A percentile compares a stretch with the other conserved stretches of the same genome.
Evolutionary conservation across 2,329 filamentous ascomycete genomes (phyloP).

Genomic region (Aspergillus versicolor): DNA sequence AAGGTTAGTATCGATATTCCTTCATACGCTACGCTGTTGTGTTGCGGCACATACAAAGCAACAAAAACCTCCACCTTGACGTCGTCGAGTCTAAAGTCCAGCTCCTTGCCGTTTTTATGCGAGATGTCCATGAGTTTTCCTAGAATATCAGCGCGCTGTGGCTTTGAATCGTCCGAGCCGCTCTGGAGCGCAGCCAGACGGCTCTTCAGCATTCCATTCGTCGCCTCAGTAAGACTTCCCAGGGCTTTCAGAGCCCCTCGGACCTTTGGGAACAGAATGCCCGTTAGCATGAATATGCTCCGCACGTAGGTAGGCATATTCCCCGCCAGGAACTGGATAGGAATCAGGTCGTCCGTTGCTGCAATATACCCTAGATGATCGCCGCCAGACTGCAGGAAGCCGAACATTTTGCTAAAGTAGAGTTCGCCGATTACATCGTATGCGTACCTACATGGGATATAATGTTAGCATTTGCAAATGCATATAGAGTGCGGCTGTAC

Average conservation of each 20-base stretch:
- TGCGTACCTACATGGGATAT: slow-evolving; percentile 30
- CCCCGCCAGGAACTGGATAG: slow-evolving; percentile 28
- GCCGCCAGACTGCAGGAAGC: slow-evolving; percentile 40
- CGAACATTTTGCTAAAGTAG: slow-evolving; percentile 43
- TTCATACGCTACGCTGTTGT: no score
- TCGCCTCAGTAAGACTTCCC: slow-evolving; percentile 24
- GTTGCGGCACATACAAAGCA: slow-evolving; percentile 26
- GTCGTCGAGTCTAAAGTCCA: slow-evolving; percentile 31
- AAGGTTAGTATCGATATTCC: no score
- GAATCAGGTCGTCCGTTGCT: slow-evolving; percentile 36
- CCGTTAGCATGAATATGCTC: slow-evolving; percentile 27
- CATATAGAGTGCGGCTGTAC: slow-evolving; percentile 7
- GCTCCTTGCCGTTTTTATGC: slow-evolving; percentile 26
- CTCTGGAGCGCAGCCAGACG: slow-evolving; percentile 14
- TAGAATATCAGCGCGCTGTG: slow-evolving; percentile 28
- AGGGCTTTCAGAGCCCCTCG: slow-evolving; percentile 28
- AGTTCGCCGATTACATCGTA: slow-evolving; percentile 47
- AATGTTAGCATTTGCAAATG: no score
- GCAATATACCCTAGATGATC: slow-evolving; percentile 43
- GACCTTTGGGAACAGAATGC: slow-evolving; percentile 21
- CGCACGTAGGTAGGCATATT: slow-evolving; percentile 31
- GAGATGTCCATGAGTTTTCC: slow-evolving; percentile 30
- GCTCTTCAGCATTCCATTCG: slow-evolving; percentile 24
- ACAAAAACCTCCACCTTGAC: slow-evolving; percentile 28
- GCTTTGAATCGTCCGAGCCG: slow-evolving; percentile 10